Evolutionary conservation across 257 asterid species (phyloP).

Genomic region (Penstemon newberryi): DNA sequence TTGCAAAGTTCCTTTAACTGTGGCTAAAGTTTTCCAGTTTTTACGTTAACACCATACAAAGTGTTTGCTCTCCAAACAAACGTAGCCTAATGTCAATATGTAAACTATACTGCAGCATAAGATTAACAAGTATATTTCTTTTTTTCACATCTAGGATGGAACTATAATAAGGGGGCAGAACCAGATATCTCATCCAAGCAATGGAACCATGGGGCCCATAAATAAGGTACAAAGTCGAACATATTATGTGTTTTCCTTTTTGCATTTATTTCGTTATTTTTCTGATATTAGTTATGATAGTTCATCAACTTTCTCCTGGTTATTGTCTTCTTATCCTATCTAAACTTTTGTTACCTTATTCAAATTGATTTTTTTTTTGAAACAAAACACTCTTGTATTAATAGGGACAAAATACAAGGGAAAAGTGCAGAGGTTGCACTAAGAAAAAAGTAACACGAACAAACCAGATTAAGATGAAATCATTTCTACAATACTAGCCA

Average conservation of each 20-base stretch:
- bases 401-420: too few relatives aligned
- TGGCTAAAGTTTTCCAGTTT: not conserved
- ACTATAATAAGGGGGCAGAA: slow-evolving; percentile 87
- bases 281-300: not conserved
- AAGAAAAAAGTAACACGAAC: too few relatives aligned
- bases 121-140: not conserved
- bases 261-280: not conserved
- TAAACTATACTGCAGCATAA: not conserved
- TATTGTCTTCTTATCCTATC: not conserved
- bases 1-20: not conserved
- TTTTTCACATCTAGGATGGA: slow-evolving; percentile 63
- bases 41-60: not conserved
- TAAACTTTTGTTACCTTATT: not conserved
- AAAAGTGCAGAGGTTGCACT: too few relatives aligned
- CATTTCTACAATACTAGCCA: too few relatives aligned
- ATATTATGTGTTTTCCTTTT: not conserved
- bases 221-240: slow-evolving; percentile 56
- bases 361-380: not conserved
- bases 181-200: slow-evolving; percentile 84
- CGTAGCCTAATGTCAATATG: slow-evolving; percentile 7
- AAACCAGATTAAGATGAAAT: too few relatives aligned
- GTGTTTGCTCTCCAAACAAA: slow-evolving; percentile 6
- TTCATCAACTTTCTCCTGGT: not conserved
- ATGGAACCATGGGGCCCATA: slow-evolving; percentile 57
- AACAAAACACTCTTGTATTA: too few relatives aligned